These are phyloP conservation scores for Boletus reticulatus DNA, from an alignment of 768 basidiomycete species.

Conservation along the genomic window DNA sequence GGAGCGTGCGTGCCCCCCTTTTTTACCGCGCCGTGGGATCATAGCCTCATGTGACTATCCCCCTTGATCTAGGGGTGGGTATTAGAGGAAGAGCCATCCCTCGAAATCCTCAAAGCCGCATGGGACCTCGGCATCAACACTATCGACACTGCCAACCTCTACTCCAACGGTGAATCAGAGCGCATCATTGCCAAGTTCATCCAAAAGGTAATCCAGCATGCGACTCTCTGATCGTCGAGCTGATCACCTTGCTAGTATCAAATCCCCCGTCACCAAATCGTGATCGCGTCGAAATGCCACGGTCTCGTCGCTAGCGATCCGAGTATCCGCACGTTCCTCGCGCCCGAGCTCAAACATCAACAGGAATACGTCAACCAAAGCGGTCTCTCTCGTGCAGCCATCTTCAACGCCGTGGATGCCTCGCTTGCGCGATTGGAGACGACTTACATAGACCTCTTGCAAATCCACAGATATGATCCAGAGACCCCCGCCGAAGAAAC, in stretches of 20 bases:
- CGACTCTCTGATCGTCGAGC: too few species aligned
- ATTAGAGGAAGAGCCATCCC: constrained; percentile 26
- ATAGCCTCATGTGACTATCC: not conserved
- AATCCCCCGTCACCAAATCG: constrained; percentile 32
- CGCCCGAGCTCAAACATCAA: not conserved
- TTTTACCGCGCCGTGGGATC: not conserved
- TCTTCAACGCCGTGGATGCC: constrained; percentile 37
- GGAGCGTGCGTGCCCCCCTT: constrained; percentile 19
- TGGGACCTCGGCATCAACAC: constrained; percentile 41
- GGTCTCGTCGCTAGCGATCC: constrained; percentile 13
- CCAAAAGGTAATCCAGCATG: constrained; percentile 26
- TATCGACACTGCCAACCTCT: constrained; percentile 38
- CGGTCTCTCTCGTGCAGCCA: constrained; percentile 36
- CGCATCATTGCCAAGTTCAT: constrained; percentile 37
- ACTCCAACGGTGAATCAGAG: constrained; percentile 37
- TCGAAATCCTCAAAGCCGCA: constrained; percentile 36
- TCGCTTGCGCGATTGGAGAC: constrained; percentile 36
- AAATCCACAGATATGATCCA: constrained; percentile 43
- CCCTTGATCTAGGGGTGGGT: constrained; percentile 21
- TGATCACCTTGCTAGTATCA: constrained; percentile 17
- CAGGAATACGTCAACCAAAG: constrained; percentile 28
- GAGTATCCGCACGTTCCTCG: not conserved
- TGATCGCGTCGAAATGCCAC: constrained; percentile 31
- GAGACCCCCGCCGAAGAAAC: constrained; percentile 41
- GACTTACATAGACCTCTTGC: constrained; percentile 39